These are phyloP conservation scores for Paramecium caudatum DNA, from an alignment of 73 alveolate genomes.

Conservation along the genomic window DNA sequence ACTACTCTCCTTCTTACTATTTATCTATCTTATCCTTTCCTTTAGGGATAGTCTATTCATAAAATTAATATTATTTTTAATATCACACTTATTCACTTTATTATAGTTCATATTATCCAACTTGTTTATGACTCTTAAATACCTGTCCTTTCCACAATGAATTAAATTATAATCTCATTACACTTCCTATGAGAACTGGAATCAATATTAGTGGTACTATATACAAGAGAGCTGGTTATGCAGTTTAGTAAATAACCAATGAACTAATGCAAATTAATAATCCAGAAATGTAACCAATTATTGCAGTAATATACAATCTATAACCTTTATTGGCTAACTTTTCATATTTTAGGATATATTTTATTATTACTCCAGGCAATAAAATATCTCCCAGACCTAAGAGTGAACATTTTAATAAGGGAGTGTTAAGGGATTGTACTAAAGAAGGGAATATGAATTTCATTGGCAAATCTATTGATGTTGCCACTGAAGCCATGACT, in stretches of 20 bases:
- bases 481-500: constrained; percentile 98
- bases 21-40: background rate
- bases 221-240: constrained; percentile 80
- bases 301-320: constrained; percentile 45
- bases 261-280: constrained; percentile 62
- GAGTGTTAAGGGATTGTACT: constrained; percentile 66
- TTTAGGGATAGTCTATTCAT: background rate
- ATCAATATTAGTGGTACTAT: constrained; percentile 71
- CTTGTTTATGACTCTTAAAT: background rate
- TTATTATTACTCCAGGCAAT: constrained; percentile 96
- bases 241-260: constrained; percentile 54
- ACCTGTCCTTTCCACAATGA: constrained; percentile 67
- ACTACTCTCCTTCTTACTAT: background rate
- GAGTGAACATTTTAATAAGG: constrained; percentile 80
- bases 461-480: constrained; percentile 95
- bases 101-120: constrained; percentile 8
- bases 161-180: constrained; percentile 17
- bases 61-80: background rate
- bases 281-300: constrained; percentile 70
- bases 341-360: constrained; percentile 92
- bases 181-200: constrained; percentile 38
- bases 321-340: constrained; percentile 10
- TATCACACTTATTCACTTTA: constrained; percentile 21
- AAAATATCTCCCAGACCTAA: constrained; percentile 98
- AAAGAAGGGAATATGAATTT: constrained; percentile 92